Evolutionary conservation across 106 monocot species (phyloP).

Genomic region (Dendrobium officinale): DNA sequence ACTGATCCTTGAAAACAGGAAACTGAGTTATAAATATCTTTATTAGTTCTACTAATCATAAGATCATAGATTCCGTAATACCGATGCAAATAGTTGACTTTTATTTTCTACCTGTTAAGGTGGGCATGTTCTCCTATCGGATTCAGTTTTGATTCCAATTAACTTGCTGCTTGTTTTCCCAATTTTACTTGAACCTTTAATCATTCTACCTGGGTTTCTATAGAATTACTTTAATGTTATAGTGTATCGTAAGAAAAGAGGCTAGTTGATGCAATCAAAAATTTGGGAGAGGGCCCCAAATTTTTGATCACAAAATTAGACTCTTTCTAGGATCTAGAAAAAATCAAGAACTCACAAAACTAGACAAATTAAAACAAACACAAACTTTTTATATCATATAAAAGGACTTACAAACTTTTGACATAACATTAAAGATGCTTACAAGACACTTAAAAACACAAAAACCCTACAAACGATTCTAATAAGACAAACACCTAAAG

Average conservation of each 20-base stretch:
- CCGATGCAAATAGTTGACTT: background rate
- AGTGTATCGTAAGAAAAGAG: background rate
- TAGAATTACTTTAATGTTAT: background rate
- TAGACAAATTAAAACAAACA: too few relatives aligned
- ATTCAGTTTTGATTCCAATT: background rate
- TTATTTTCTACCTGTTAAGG: background rate
- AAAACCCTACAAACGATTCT: too few relatives aligned
- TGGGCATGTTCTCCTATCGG: background rate
- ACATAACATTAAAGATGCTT: too few relatives aligned
- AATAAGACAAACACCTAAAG: too few relatives aligned
- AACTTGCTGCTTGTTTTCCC: background rate
- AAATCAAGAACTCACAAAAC: too few relatives aligned
- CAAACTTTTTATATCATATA: too few relatives aligned
- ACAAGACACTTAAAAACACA: too few relatives aligned
- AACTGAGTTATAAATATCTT: background rate
- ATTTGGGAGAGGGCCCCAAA: too few relatives aligned
- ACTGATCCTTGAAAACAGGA: background rate
- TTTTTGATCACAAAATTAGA: too few relatives aligned
- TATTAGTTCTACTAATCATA: background rate
- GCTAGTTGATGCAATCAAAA: background rate
- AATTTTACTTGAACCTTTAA: background rate
- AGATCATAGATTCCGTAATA: background rate
- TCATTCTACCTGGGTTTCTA: background rate
- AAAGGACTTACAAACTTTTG: too few relatives aligned
- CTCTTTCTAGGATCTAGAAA: too few relatives aligned